Evolutionary conservation across 441 rosid genomes (phyloP), one percentile per base, ranked within the genome.

Genomic region (Populus hybrid): DNA sequence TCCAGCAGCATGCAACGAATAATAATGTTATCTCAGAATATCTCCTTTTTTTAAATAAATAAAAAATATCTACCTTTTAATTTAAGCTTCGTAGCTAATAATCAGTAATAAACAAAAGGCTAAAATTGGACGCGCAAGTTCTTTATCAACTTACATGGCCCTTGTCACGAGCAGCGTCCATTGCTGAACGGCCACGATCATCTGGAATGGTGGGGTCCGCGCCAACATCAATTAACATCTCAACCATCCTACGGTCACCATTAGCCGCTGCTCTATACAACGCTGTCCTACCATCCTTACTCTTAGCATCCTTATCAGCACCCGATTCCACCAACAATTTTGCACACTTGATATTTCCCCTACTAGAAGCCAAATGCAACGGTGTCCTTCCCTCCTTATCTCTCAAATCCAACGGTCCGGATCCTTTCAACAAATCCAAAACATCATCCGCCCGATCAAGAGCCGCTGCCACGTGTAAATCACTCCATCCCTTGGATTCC

Each of bases 321-420:
- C 87, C 90, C 9, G 78, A 79, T 64, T 81, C 85, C 70, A 87
- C 14, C 84, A 85, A 81, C 65, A 38, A 72, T 81, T 71, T 71
- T 6, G 79, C 90, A 31, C 88, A 83, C 81, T 67, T 36, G 38
- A 85, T 73, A 69, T 77, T 82, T 53, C 86, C 85, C 72, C 64
- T 83, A 10, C 68, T 76, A 7, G 74, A 85, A 69, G 87, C 88
- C 83, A 85, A 76, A 79, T 77, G 85, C 74, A 86, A 78, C 68
- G 89, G 84, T 12, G 87, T 85, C 72, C 79, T 74, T 26, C 88
- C 87, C 21, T 83, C 89, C 38, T 82, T 82, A 31, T 84, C 91
- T 76, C 80, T 79, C 68, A 77, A 78, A 73, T 86, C 88, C 75
- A 81, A 74, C 74, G 78, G 33, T 65, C 75, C 79, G 29, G 45